These are phyloP conservation scores for Grifola frondosa DNA, from an alignment of 1,284 basidiomycete species.

Conservation along the genomic window DNA sequence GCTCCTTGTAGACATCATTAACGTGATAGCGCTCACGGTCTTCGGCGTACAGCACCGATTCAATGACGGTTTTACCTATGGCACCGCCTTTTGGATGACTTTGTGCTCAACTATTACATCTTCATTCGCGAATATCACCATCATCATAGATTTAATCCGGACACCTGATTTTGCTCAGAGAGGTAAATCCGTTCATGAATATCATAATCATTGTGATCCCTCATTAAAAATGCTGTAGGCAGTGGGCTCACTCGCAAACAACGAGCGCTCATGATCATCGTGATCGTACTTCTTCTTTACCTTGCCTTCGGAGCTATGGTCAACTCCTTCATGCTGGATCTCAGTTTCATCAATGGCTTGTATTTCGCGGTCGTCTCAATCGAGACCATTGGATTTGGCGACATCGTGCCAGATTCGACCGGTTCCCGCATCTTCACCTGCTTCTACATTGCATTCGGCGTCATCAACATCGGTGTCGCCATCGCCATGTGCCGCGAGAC, in stretches of 20 bases:
- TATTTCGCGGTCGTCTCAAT: conserved; percentile 73
- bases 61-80: conserved; percentile 70
- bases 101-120: conserved; percentile 75
- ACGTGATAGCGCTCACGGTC: conserved; percentile 56
- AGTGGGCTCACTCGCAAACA: conserved; percentile 82
- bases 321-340: conserved; percentile 56
- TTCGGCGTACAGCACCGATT: conserved; percentile 69
- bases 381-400: conserved; percentile 80
- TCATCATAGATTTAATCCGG: conserved; percentile 60
- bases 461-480: conserved; percentile 62
- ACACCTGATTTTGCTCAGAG: conserved; percentile 68
- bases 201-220: neutral
- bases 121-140: conserved; percentile 64
- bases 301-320: conserved; percentile 67
- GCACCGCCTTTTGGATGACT: conserved; percentile 80
- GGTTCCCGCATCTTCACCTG: conserved; percentile 57
- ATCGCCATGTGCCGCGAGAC: conserved; percentile 70
- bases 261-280: conserved; percentile 73
- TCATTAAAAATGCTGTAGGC: conserved; percentile 38
- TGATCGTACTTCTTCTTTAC: conserved; percentile 73
- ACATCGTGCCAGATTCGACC: conserved; percentile 55
- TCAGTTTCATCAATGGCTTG: conserved; percentile 66
- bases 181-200: conserved; percentile 44
- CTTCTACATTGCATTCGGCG: conserved; percentile 58
- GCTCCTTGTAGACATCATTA: conserved; percentile 56